Conservation (phyloP, 2,329 filamentous ascomycete genomes). For the Bretziella fagacearum region DNA sequence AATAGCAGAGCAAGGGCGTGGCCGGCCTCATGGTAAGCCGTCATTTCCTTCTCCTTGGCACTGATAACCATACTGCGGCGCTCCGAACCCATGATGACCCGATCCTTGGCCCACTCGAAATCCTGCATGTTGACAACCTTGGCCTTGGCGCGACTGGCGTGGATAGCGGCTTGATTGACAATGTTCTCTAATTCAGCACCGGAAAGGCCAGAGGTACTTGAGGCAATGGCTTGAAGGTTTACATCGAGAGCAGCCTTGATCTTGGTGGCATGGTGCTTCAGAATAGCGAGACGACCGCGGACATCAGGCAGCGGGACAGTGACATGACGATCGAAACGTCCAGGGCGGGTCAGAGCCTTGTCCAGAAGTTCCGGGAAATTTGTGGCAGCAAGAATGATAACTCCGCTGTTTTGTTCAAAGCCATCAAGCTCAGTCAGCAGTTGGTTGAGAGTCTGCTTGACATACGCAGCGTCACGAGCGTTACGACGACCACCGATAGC, state of each 20-base stretch:
- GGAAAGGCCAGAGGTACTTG: slow-evolving; percentile 79
- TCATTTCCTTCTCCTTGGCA: slow-evolving; percentile 85
- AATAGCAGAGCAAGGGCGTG: slow-evolving; percentile 84
- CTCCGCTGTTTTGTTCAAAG: slow-evolving; percentile 84
- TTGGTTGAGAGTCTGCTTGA: slow-evolving; percentile 95
- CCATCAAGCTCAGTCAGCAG: slow-evolving; percentile 92
- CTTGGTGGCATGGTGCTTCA: slow-evolving; percentile 86
- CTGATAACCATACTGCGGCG: slow-evolving; percentile 77
- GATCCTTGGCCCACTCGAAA: slow-evolving; percentile 96
- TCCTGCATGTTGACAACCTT: slow-evolving; percentile 59
- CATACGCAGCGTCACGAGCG: slow-evolving; percentile 80
- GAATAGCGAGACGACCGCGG: slow-evolving; percentile 76
- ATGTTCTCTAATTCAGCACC: slow-evolving; percentile 94
- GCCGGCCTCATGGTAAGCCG: slow-evolving; percentile 91
- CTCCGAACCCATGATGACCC: slow-evolving; percentile 93
- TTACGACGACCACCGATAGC: slow-evolving; percentile 91
- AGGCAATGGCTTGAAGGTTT: slow-evolving; percentile 67
- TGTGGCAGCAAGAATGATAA: slow-evolving; percentile 90
- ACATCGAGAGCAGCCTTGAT: slow-evolving; percentile 68
- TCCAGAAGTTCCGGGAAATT: slow-evolving; percentile 91
- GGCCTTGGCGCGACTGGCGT: slow-evolving; percentile 76
- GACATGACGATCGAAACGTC: slow-evolving; percentile 89
- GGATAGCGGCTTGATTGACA: slow-evolving; percentile 88
- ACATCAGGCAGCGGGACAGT: slow-evolving; percentile 81
- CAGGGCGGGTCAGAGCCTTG: slow-evolving; percentile 83